Evolutionary conservation across 164 flowering plant genomes (phyloP).

Genomic region (Macadamia tetraphylla): DNA sequence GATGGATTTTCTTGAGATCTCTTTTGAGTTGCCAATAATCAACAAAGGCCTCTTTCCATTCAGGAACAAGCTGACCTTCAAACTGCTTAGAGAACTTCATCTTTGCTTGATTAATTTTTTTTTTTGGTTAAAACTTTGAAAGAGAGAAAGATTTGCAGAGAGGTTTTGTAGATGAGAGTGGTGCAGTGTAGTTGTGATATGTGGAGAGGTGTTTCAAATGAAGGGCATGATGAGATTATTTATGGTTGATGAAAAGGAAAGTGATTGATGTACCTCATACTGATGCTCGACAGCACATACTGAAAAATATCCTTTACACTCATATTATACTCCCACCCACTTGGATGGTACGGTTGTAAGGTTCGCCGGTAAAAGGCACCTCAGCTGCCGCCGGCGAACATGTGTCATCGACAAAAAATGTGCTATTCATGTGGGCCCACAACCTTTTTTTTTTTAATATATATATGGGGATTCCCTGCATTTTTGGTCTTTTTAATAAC

Average conservation of each 20-base stretch:
- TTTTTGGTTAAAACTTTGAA: neutral
- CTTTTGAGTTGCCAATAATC: conserved; percentile 88
- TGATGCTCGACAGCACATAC: conserved; percentile 61
- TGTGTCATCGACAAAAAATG: conserved; percentile 14
- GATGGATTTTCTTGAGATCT: conserved; percentile 74
- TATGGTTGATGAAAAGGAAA: conserved; percentile 36
- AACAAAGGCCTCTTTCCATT: conserved; percentile 98
- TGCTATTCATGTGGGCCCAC: conserved; percentile 18
- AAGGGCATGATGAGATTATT: conserved; percentile 27
- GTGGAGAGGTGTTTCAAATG: conserved; percentile 25
- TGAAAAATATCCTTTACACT: conserved; percentile 44
- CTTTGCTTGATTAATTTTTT: neutral
- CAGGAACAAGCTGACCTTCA: conserved; percentile 90
- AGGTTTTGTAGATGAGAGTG: conserved; percentile 6
- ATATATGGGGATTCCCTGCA: neutral
- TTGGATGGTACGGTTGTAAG: conserved; percentile 22
- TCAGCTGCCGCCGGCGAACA: conserved; percentile 11
- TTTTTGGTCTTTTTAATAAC: neutral
- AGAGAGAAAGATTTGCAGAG: neutral
- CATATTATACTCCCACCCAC: conserved; percentile 39
- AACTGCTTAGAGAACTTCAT: conserved; percentile 96
- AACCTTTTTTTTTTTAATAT: neutral
- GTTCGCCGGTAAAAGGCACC: conserved; percentile 30
- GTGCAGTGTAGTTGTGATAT: conserved; percentile 12
- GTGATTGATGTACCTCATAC: conserved; percentile 28